Percentiles rank a stretch among this genome's conserved stretches.
phyloP scores from a whole-genome alignment of 192 early-diverging fungal genomes.

The Coemansia sp. region DNA sequence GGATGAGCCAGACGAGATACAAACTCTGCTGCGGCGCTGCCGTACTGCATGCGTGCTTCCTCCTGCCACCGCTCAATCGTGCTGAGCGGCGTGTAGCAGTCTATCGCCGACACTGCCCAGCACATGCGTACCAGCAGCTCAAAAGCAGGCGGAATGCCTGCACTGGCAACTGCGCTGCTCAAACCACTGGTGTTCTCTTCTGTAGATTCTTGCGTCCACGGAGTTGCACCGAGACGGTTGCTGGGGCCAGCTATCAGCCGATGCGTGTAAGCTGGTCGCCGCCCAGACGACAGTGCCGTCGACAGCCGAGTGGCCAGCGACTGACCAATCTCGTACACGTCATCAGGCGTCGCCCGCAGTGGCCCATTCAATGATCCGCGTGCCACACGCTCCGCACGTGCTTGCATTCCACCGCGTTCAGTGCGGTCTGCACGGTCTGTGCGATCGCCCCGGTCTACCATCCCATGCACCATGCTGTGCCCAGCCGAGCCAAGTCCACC shows the following conservation, averaged over 20 bases:
- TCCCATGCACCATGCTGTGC: conserved; percentile 40
- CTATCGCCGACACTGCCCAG: conserved; percentile 54
- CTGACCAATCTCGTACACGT: conserved; percentile 41
- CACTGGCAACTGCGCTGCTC: conserved; percentile 15
- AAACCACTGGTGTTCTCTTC: neutral
- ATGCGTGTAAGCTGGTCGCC: conserved; percentile 36
- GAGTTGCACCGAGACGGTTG: conserved; percentile 11
- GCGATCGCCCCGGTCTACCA: conserved; percentile 25
- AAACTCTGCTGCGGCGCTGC: conserved; percentile 58
- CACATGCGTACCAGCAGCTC: conserved; percentile 37
- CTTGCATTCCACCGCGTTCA: conserved; percentile 26
- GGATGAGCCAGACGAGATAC: conserved; percentile 59
- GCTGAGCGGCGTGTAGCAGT: conserved; percentile 65
- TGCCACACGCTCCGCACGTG: conserved; percentile 42
- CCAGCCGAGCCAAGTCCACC: conserved; percentile 19
- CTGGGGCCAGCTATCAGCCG: conserved; percentile 24
- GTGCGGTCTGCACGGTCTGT: conserved; percentile 11
- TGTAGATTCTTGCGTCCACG: conserved; percentile 12
- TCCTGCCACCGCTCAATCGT: conserved; percentile 83
- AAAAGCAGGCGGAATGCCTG: conserved; percentile 21
- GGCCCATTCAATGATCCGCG: conserved; percentile 31
- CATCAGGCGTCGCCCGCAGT: conserved; percentile 27
- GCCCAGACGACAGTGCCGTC: conserved; percentile 27
- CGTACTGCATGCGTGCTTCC: conserved; percentile 80
- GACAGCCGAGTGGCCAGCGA: conserved; percentile 37